phyloP scores from a whole-genome alignment of 2,329 filamentous ascomycete species.

The Fusarium secorum region DNA sequence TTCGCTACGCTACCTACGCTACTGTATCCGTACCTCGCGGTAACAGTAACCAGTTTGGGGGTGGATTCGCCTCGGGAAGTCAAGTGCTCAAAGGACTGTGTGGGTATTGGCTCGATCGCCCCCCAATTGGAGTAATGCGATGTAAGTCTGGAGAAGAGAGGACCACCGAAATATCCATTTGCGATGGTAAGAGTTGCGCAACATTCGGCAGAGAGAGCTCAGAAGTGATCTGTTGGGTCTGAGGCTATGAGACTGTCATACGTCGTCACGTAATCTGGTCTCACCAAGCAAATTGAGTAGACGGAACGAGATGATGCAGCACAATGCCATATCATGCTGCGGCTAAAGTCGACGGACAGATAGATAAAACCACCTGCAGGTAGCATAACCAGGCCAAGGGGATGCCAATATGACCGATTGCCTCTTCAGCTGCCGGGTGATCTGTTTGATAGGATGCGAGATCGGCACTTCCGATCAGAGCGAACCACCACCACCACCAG shows the following conservation, averaged over 20 bases:
- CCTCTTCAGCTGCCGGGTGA: constrained; percentile 17
- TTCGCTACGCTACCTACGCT: background rate
- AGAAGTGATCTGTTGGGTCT: background rate
- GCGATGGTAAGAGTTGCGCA: constrained; percentile 1
- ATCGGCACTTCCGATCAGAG: constrained; percentile 33
- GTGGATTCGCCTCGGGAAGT: constrained; percentile 40
- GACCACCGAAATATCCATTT: constrained; percentile 7
- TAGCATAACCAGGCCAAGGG: background rate
- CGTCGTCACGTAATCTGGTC: background rate
- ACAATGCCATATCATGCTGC: background rate
- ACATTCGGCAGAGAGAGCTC: constrained; percentile 19
- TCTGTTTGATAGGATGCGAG: constrained; percentile 25
- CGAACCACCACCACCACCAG: background rate
- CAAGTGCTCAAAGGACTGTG: constrained; percentile 37
- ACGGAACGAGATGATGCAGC: background rate
- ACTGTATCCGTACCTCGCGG: background rate
- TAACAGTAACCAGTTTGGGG: constrained; percentile 37
- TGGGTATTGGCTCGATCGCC: constrained; percentile 39
- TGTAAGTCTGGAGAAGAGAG: constrained; percentile 26
- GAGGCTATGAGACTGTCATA: background rate
- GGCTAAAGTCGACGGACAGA: background rate
- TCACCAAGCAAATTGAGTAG: background rate
- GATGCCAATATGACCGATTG: constrained; percentile 10
- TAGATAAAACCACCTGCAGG: background rate
- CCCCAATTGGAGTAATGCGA: constrained; percentile 36